phyloP scores from a whole-genome alignment of 192 early-diverging fungal genomes.

The Coemansia sp. region DNA sequence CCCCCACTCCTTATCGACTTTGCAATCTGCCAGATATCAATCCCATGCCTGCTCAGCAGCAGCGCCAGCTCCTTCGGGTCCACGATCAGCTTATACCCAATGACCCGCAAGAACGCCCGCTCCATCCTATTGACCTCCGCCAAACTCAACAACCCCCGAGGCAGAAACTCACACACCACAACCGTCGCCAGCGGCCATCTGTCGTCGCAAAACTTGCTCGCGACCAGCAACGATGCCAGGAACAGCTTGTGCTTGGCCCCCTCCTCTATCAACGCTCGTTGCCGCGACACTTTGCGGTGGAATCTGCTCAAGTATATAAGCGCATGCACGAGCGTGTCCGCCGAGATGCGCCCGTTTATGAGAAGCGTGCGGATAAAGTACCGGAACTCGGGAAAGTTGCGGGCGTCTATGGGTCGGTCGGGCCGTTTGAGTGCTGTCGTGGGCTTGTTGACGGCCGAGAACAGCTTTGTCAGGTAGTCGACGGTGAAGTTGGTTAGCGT shows the following conservation, averaged over 20 bases:
- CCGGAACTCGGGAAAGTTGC: conserved; percentile 41
- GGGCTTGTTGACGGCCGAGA: conserved; percentile 36
- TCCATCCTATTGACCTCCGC: conserved; percentile 47
- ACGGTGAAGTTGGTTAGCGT: conserved; percentile 37
- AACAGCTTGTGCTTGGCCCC: conserved; percentile 50
- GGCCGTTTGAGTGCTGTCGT: conserved; percentile 26
- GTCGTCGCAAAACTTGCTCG: conserved; percentile 54
- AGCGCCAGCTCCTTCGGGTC: conserved; percentile 43
- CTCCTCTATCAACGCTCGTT: conserved; percentile 36
- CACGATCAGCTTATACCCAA: conserved; percentile 49
- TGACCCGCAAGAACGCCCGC: conserved; percentile 38
- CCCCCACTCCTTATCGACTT: conserved; percentile 12
- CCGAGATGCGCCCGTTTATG: conserved; percentile 45
- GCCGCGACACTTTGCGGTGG: conserved; percentile 21
- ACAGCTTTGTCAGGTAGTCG: conserved; percentile 42
- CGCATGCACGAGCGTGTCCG: conserved; percentile 46
- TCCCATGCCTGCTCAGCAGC: conserved; percentile 39
- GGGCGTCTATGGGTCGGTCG: conserved; percentile 21
- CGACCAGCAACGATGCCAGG: conserved; percentile 41
- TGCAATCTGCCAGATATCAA: conserved; percentile 47
- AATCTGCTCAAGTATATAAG: conserved; percentile 50
- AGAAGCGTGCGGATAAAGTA: conserved; percentile 45
- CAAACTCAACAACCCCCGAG: conserved; percentile 22
- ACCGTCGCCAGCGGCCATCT: conserved; percentile 38
- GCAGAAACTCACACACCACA: conserved; percentile 42